Conservation (phyloP, 75 land plant genomes). For the Cupressus sempervirens region DNA sequence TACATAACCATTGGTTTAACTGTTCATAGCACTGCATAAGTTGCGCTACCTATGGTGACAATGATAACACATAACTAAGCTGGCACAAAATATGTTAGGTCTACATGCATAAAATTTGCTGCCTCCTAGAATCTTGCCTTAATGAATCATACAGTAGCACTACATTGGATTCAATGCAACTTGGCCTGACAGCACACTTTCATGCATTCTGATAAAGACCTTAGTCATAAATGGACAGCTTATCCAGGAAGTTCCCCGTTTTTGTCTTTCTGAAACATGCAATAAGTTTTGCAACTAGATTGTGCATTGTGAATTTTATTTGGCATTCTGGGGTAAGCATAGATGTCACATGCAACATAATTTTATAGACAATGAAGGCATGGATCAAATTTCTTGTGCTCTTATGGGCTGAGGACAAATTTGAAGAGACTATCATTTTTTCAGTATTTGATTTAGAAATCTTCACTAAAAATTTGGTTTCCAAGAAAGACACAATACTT, state of each 20-base stretch:
- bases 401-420: not conserved
- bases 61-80: too few species aligned
- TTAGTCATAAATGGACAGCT: not conserved
- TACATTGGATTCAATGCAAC: not conserved
- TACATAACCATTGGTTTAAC: too few species aligned
- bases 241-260: not conserved
- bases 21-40: too few species aligned
- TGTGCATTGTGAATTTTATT: not conserved
- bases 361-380: not conserved
- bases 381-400: not conserved
- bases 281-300: not conserved
- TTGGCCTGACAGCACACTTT: not conserved
- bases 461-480: not conserved
- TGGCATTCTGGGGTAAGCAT: not conserved
- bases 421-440: not conserved
- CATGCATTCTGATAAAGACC: not conserved
- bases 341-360: not conserved
- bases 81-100: too few species aligned
- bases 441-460: not conserved
- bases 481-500: not conserved
- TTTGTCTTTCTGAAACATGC: not conserved
- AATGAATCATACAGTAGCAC: not conserved
- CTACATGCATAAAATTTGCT: not conserved
- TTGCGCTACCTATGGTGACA: too few species aligned
- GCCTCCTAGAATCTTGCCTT: not conserved